These are phyloP conservation scores for Claviceps sp. DNA, from an alignment of 2,329 filamentous ascomycete species.

Conservation along the genomic window DNA sequence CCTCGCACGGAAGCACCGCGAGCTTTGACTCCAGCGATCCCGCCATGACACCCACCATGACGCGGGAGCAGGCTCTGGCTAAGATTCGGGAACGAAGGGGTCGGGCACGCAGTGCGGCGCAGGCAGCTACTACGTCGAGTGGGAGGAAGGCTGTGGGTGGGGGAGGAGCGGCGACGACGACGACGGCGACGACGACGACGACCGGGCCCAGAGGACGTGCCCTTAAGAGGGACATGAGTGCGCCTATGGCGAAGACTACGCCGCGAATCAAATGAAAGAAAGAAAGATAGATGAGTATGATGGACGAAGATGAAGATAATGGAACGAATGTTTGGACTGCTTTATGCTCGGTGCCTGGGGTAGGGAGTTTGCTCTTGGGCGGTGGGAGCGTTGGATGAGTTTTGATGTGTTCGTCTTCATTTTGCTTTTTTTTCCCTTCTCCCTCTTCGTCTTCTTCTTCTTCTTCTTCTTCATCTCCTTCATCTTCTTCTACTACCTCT, in stretches of 20 bases:
- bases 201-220: slow-evolving; percentile 4
- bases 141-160: slow-evolving; percentile 42
- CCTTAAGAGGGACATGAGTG: slow-evolving; percentile 34
- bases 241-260: slow-evolving; percentile 21
- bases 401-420: background rate
- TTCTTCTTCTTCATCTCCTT: background rate
- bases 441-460: background rate
- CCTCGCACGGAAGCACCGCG: slow-evolving; percentile 23
- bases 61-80: slow-evolving; percentile 60
- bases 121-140: slow-evolving; percentile 48
- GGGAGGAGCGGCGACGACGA: slow-evolving; percentile 49
- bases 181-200: slow-evolving; percentile 33
- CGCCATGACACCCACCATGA: slow-evolving; percentile 51
- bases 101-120: slow-evolving; percentile 54
- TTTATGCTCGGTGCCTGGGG: background rate
- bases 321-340: background rate
- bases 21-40: slow-evolving; percentile 42
- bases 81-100: slow-evolving; percentile 62
- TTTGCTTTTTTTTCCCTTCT: background rate
- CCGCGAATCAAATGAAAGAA: slow-evolving; percentile 2
- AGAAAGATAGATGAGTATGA: too few relatives aligned
- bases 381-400: background rate
- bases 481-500: background rate
- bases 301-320: too few relatives aligned
- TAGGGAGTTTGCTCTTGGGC: background rate